Conservation (phyloP, 805 yeast species). For the Saccharomycopsis babjevae region DNA sequence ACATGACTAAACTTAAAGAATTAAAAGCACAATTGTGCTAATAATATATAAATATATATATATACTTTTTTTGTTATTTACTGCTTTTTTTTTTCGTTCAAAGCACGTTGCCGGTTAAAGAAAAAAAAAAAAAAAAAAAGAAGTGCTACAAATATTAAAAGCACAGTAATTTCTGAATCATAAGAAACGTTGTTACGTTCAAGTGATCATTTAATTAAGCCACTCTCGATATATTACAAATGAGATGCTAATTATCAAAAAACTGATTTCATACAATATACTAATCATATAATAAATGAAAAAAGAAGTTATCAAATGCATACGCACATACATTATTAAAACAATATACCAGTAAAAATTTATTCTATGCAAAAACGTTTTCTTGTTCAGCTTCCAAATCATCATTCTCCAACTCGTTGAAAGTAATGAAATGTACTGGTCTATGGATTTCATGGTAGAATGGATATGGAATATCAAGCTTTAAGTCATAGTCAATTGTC, state of each 20-base stretch:
- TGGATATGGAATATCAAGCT: constrained; percentile 68
- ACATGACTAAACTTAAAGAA: neutral
- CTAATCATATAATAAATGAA: neutral
- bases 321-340: neutral
- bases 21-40: neutral
- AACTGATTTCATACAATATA: too few relatives aligned
- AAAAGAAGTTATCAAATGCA: neutral
- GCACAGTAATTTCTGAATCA: neutral
- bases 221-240: too few relatives aligned
- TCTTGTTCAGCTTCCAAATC: constrained; percentile 59
- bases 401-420: constrained; percentile 52
- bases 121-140: neutral
- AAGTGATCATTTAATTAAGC: too few relatives aligned
- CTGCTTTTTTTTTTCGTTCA: too few relatives aligned
- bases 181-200: too few relatives aligned
- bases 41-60: too few relatives aligned
- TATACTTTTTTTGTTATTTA: too few relatives aligned
- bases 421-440: constrained; percentile 74
- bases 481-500: constrained; percentile 48
- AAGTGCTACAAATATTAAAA: neutral
- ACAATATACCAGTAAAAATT: neutral
- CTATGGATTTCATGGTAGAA: constrained; percentile 84
- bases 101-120: neutral
- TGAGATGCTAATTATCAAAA: too few relatives aligned
- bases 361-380: constrained; percentile 42